These are phyloP conservation scores for Ensete ventricosum DNA, from an alignment of 176 grass and related monocot genomes.

Conservation along the genomic window DNA sequence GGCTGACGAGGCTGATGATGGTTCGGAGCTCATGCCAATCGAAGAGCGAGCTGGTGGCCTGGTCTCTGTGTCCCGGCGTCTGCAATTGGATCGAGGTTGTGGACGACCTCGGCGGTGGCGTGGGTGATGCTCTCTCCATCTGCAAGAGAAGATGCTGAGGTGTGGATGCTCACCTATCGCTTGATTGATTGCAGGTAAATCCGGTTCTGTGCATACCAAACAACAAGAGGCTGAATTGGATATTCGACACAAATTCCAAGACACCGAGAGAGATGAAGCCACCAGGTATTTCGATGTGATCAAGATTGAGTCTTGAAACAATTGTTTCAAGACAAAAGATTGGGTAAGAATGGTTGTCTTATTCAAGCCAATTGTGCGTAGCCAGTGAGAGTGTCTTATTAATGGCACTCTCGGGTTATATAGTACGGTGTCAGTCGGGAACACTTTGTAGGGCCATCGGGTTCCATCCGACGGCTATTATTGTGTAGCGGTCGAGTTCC, in stretches of 20 bases:
- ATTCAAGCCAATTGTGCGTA: too few species aligned
- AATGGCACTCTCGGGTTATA: too few species aligned
- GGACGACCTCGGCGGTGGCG: not conserved
- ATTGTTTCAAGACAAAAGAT: not conserved
- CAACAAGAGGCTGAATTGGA: not conserved
- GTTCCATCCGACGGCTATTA: too few species aligned
- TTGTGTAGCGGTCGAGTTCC: too few species aligned
- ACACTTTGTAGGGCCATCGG: too few species aligned
- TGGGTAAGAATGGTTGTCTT: too few species aligned
- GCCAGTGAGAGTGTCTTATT: too few species aligned
- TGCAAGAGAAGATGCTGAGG: not conserved
- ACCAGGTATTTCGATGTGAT: not conserved
- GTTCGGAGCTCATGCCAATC: not conserved
- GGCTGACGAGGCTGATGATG: not conserved
- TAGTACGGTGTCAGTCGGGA: too few species aligned
- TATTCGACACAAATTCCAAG: not conserved
- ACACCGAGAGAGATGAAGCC: not conserved
- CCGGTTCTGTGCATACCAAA: not conserved
- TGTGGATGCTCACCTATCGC: not conserved
- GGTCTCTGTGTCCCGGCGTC: not conserved
- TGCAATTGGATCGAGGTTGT: not conserved
- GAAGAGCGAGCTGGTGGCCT: not conserved
- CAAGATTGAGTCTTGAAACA: not conserved
- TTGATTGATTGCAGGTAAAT: not conserved
- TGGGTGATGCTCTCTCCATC: not conserved